Evolutionary conservation across 768 basidiomycete species (phyloP).

Genomic region (Tylopilus felleus): DNA sequence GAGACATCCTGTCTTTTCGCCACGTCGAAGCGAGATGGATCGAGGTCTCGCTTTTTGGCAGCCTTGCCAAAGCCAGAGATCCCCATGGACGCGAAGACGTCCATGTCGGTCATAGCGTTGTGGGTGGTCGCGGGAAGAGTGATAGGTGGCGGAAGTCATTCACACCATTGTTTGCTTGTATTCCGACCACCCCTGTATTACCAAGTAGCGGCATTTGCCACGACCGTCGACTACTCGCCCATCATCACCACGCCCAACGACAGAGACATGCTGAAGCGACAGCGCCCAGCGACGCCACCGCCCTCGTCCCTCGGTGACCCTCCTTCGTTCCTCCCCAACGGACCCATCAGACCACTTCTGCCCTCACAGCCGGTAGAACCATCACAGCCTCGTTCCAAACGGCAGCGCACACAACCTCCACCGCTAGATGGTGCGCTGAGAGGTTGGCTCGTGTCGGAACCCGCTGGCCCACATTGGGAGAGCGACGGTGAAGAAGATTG

Average conservation of each 20-base stretch:
- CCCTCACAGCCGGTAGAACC: slow-evolving; percentile 8
- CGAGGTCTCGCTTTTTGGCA: slow-evolving; percentile 59
- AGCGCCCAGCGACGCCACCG: slow-evolving; percentile 44
- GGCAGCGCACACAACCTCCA: slow-evolving; percentile 51
- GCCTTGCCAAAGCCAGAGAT: slow-evolving; percentile 82
- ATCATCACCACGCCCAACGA: slow-evolving; percentile 7
- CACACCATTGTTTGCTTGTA: slow-evolving; percentile 7
- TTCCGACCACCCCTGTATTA: slow-evolving; percentile 22
- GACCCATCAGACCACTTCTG: slow-evolving; percentile 10
- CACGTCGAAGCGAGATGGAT: slow-evolving; percentile 77
- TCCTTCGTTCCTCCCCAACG: slow-evolving; percentile 19
- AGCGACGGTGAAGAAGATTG: slow-evolving; percentile 34
- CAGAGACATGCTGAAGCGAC: slow-evolving; percentile 51
- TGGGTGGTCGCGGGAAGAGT: slow-evolving; percentile 2
- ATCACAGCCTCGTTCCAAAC: slow-evolving; percentile 42
- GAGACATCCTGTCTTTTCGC: slow-evolving; percentile 52
- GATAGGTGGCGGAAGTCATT: slow-evolving; percentile 19
- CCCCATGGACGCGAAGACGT: slow-evolving; percentile 79
- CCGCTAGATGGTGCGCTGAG: slow-evolving; percentile 49
- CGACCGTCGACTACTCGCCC: background rate
- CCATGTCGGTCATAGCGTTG: slow-evolving; percentile 52
- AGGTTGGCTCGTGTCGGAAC: slow-evolving; percentile 38
- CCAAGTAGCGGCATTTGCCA: background rate
- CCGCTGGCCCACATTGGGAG: slow-evolving; percentile 11
- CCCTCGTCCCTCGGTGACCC: slow-evolving; percentile 31